Conservation (phyloP, 1,139 yeast genomes). For the Geotrichum carabidarum region DNA sequence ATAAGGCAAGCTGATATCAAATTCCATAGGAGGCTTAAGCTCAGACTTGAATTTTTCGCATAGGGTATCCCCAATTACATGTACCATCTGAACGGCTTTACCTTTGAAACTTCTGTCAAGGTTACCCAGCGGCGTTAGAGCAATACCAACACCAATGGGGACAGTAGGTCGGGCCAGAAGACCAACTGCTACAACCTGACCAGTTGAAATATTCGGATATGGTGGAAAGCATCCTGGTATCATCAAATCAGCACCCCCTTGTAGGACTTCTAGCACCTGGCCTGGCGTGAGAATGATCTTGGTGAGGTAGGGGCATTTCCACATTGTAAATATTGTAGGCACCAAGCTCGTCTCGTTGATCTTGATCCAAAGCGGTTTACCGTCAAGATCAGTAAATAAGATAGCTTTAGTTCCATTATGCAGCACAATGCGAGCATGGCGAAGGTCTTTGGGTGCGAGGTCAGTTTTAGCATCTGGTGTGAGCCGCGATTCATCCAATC, state of each 20-base stretch:
- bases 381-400: conserved; percentile 58
- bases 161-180: conserved; percentile 57
- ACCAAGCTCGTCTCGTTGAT: conserved; percentile 49
- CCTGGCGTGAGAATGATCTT: conserved; percentile 70
- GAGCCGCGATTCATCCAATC: conserved; percentile 44
- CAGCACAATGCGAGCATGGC: conserved; percentile 62
- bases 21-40: conserved; percentile 29
- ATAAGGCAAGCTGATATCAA: conserved; percentile 24
- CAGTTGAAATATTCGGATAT: conserved; percentile 51
- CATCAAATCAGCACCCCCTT: conserved; percentile 86
- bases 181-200: conserved; percentile 67
- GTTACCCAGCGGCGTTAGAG: conserved; percentile 45
- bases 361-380: conserved; percentile 69
- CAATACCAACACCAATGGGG: conserved; percentile 70
- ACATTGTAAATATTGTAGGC: conserved; percentile 70
- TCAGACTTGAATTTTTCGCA: conserved; percentile 28
- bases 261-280: conserved; percentile 58
- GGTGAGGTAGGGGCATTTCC: conserved; percentile 62
- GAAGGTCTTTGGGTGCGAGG: conserved; percentile 57
- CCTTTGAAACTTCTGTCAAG: conserved; percentile 34
- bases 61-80: conserved; percentile 40
- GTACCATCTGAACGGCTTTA: conserved; percentile 38
- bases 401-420: conserved; percentile 54
- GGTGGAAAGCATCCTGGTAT: conserved; percentile 85
- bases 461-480: conserved; percentile 45